Percentiles rank a stretch among this genome's conserved stretches.
phyloP scores from a whole-genome alignment of 768 basidiomycete species.

The Cantharellus anzutake region DNA sequence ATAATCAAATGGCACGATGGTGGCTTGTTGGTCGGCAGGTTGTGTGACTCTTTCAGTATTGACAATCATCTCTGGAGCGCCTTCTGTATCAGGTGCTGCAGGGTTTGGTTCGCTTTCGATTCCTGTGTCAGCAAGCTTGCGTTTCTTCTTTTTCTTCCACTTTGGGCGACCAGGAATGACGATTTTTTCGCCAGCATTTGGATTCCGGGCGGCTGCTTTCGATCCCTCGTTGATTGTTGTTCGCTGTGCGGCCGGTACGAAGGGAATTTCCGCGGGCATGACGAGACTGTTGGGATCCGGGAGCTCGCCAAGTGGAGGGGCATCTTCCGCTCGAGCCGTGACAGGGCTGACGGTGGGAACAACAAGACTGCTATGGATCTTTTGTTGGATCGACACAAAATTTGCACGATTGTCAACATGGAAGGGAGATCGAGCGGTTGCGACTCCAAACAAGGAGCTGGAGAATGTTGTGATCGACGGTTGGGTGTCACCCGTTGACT shows the following conservation, averaged over 20 bases:
- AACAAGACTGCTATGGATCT: conserved; percentile 45
- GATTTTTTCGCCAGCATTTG: not conserved
- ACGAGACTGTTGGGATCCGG: conserved; percentile 10
- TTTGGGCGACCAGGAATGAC: not conserved
- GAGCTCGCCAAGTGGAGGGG: conserved; percentile 9
- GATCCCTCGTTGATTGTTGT: conserved; percentile 7
- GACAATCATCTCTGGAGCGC: not conserved
- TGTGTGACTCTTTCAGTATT: conserved; percentile 14
- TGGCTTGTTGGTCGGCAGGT: conserved; percentile 9
- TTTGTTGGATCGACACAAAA: conserved; percentile 11
- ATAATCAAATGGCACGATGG: conserved; percentile 50
- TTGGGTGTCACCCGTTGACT: no score
- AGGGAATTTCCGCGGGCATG: conserved; percentile 48
- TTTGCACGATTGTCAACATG: no score
- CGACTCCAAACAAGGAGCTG: no score
- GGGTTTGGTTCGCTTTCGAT: not conserved
- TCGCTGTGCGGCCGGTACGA: conserved; percentile 49
- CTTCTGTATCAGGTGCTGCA: conserved; percentile 25
- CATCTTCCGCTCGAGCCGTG: not conserved
- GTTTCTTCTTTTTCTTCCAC: not conserved
- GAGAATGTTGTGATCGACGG: no score
- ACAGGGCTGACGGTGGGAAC: conserved; percentile 11
- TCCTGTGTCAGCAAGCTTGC: not conserved
- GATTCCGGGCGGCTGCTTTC: not conserved
- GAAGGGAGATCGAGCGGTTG: no score